Base-by-base conservation (phyloP, 1,284 basidiomycete species). In the Ceratobasidium sp. region DNA sequence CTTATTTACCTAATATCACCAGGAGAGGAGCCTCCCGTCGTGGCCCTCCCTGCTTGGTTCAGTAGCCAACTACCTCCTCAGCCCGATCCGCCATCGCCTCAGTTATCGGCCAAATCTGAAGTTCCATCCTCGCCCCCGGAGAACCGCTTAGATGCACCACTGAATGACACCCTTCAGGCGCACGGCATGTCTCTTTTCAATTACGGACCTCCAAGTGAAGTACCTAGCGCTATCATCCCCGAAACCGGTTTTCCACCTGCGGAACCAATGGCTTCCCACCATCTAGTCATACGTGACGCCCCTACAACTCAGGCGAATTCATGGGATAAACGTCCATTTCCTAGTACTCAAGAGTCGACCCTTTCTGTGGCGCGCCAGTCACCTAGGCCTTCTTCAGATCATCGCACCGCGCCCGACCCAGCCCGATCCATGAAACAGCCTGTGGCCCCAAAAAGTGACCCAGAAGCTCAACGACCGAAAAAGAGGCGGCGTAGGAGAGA, bases 81-180 rank as follows among this genome's bases (percentile, higher is more conserved):
- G 39, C 24, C 68, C 13, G 24, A 37, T 7, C 54, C 68, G 5
- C 37, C 68, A 11, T 58, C 53, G 43, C 68, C 68, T 49, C 68
- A 39, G 24, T 34, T 9, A 22, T 16, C 68, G n/a, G n/a, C 59
- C n/a, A 27, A 13, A 43, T 43, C 59, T 16, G 59, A 61, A 34
- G 19, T 14, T 9, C 19, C 37, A 61, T 56, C 59, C 39, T 61
- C 34, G n/a, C 59, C 59, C 34, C 29, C 39, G 14, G 22, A 9
- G n/a, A 24, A 34, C 29, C 54, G 34, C 13, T 37, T 31, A 27
- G 14, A 16, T 34, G 14, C 34, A 34, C 34, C 31, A 5, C 54
- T 34, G 29, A 53, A 53, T 7, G n/a, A 7, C 29, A 31, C 34
- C n/a, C 29, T 14, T 34, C 11, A 11, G 16, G 19, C 29, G 54